Conservation (phyloP, 306 rosid genomes). For the Styphnolobium japonicum region DNA sequence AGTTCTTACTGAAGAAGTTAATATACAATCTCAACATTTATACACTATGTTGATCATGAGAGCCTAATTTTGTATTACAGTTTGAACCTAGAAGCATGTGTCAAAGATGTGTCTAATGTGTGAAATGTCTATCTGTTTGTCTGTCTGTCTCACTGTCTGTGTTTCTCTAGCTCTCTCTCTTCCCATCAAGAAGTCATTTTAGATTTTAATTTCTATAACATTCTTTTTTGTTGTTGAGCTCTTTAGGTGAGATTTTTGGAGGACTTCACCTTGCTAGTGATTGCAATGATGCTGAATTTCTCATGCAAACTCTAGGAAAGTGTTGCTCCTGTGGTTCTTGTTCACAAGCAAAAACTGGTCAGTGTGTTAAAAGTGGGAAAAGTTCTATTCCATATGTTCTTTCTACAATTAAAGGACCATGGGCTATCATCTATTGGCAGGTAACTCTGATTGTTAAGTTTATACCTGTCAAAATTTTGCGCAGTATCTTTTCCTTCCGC, state of each 20-base stretch:
- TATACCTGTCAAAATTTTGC: constrained; percentile 9
- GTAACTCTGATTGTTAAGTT: constrained; percentile 84
- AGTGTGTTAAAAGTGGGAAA: constrained; percentile 33
- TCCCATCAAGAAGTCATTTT: not conserved
- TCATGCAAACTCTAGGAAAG: constrained; percentile 55
- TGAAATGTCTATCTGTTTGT: constrained; percentile 15
- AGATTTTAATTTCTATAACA: not conserved
- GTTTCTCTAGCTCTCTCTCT: not conserved
- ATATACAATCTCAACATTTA: not conserved
- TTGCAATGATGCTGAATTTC: constrained; percentile 71
- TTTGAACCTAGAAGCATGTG: not conserved
- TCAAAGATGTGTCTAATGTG: not conserved
- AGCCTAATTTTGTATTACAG: not conserved
- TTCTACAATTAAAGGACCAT: constrained; percentile 79
- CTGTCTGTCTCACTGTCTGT: not conserved
- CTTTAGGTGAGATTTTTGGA: constrained; percentile 84
- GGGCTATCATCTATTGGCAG: constrained; percentile 97
- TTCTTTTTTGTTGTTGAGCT: not conserved
- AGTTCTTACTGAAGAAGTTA: not conserved
- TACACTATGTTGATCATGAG: not conserved
- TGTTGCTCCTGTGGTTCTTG: constrained; percentile 50
- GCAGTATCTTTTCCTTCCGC: not conserved
- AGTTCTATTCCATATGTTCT: constrained; percentile 52
- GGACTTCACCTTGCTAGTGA: constrained; percentile 57
- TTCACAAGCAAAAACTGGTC: constrained; percentile 10